These are phyloP conservation scores for Hippophae gyantsensis DNA, from an alignment of 306 rosid species.

Conservation along the genomic window DNA sequence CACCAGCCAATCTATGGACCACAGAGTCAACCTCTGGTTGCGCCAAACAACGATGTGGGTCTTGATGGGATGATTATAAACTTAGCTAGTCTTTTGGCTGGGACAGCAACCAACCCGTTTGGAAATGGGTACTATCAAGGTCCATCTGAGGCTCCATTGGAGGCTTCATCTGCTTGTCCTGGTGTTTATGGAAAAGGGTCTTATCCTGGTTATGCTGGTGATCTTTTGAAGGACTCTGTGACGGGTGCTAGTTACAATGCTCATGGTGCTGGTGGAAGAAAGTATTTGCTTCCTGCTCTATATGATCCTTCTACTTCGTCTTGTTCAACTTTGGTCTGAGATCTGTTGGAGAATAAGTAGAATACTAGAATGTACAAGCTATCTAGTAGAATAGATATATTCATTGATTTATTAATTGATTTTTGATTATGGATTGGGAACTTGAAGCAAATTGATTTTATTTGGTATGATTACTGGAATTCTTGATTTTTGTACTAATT, in stretches of 20 bases:
- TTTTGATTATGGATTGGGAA: conserved; percentile 4
- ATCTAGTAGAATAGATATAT: conserved; percentile 11
- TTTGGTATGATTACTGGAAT: conserved; percentile 7
- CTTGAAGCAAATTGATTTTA: conserved; percentile 19
- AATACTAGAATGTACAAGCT: background rate
- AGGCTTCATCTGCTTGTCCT: conserved; percentile 61
- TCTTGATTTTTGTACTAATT: no score
- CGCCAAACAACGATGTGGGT: conserved; percentile 67
- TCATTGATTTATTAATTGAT: conserved; percentile 32
- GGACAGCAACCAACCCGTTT: conserved; percentile 69
- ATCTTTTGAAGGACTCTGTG: conserved; percentile 34
- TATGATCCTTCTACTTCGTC: conserved; percentile 48
- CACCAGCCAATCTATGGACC: conserved; percentile 68
- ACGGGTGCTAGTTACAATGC: conserved; percentile 70
- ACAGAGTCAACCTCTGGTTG: conserved; percentile 34
- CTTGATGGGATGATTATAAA: conserved; percentile 62
- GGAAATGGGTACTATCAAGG: conserved; percentile 72
- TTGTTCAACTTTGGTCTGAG: conserved; percentile 48
- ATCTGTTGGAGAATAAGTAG: background rate
- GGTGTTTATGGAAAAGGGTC: conserved; percentile 65
- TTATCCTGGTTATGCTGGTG: conserved; percentile 61
- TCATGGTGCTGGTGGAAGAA: conserved; percentile 44
- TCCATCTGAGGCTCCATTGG: conserved; percentile 42
- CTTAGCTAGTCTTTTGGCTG: conserved; percentile 54
- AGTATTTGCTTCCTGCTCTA: conserved; percentile 54